A percentile compares a stretch with the other conserved stretches of the same genome.
These are phyloP conservation scores for Wickerhamomyces bovis DNA, from an alignment of 805 yeast genomes.

Conservation along the genomic window DNA sequence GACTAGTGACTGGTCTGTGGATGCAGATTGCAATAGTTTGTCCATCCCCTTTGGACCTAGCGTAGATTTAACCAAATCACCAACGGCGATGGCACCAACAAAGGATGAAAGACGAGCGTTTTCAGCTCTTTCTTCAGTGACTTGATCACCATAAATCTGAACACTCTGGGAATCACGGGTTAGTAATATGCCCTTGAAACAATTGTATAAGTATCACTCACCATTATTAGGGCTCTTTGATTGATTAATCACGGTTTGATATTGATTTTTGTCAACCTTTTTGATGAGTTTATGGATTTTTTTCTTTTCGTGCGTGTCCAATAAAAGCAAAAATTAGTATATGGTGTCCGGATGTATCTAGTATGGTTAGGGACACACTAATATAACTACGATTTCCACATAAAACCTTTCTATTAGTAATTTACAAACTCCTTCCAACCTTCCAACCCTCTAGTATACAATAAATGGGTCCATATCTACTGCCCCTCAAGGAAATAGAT, in stretches of 20 bases:
- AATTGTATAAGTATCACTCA: neutral
- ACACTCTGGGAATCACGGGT: conserved; percentile 36
- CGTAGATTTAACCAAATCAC: conserved; percentile 90
- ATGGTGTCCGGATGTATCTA: neutral
- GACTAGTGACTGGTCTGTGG: conserved; percentile 70
- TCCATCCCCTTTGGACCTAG: conserved; percentile 99
- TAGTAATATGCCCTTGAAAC: neutral
- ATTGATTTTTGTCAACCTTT: neutral
- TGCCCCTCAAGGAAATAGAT: neutral
- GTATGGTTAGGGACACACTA: neutral
- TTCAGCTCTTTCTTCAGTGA: conserved; percentile 95
- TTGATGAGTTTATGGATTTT: neutral
- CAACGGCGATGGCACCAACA: conserved; percentile 98
- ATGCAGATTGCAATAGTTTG: conserved; percentile 81
- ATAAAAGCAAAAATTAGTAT: neutral
- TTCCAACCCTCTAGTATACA: too few relatives aligned
- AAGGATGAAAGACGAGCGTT: conserved; percentile 96
- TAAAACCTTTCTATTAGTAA: too few relatives aligned
- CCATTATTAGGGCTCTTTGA: neutral
- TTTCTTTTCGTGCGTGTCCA: neutral
- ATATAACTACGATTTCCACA: neutral
- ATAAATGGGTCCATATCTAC: too few relatives aligned
- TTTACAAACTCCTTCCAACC: too few relatives aligned
- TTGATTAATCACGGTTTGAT: neutral
- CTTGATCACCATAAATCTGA: conserved; percentile 94